Percentiles rank a stretch among this genome's conserved stretches.
Conservation (phyloP, 352 stramenopile genomes). For the Pseudoperonospora humuli region DNA sequence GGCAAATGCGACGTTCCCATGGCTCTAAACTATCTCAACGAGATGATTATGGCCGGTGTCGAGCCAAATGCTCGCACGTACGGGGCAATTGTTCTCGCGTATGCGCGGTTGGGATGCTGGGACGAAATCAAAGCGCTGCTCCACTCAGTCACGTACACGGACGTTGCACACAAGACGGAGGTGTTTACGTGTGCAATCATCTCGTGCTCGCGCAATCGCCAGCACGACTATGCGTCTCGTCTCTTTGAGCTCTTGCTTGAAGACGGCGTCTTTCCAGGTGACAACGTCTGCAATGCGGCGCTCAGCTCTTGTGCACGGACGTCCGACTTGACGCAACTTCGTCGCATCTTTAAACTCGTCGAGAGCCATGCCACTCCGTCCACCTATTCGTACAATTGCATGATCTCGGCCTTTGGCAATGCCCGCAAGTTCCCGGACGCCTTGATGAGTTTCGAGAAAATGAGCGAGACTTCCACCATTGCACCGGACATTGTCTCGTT, state of each 20-base stretch:
- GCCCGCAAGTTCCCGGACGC: conserved; percentile 51
- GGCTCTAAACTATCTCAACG: conserved; percentile 62
- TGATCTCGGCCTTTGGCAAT: conserved; percentile 80
- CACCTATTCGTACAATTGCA: conserved; percentile 76
- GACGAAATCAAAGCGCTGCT: conserved; percentile 61
- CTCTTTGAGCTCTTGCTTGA: conserved; percentile 62
- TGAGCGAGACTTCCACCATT: conserved; percentile 25
- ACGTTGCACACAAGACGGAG: conserved; percentile 46
- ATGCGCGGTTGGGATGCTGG: conserved; percentile 59
- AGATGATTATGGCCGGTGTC: conserved; percentile 58
- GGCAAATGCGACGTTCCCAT: conserved; percentile 34
- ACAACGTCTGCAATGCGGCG: conserved; percentile 66
- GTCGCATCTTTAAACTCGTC: conserved; percentile 55
- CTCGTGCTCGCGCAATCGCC: conserved; percentile 60
- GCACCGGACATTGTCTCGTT: conserved; percentile 55
- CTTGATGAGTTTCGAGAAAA: conserved; percentile 41
- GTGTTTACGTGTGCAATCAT: conserved; percentile 73
- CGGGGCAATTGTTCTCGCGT: conserved; percentile 57
- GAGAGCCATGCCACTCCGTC: conserved; percentile 47
- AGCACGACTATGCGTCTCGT: conserved; percentile 49
- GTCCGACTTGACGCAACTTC: conserved; percentile 46
- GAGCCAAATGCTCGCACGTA: conserved; percentile 70
- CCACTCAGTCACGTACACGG: conserved; percentile 46
- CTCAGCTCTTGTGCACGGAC: conserved; percentile 62
- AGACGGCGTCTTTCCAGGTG: conserved; percentile 54